These are phyloP conservation scores for Xerophyta viscosa DNA, from an alignment of 106 monocot species.

Conservation along the genomic window DNA sequence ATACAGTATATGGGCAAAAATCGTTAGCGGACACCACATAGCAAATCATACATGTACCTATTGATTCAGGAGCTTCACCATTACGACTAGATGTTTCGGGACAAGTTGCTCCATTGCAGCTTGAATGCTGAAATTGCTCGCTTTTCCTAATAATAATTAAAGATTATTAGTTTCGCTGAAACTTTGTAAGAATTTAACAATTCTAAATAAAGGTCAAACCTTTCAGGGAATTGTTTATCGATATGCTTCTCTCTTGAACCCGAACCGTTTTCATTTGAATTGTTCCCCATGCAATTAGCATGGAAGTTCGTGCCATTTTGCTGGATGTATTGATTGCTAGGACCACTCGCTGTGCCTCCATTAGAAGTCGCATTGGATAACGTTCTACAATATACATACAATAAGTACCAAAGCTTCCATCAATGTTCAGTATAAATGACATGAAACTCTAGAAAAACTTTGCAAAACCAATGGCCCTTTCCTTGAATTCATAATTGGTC, in stretches of 20 bases:
- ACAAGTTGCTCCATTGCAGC: no score
- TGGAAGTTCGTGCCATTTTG: conserved; percentile 16
- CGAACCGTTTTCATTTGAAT: conserved; percentile 5
- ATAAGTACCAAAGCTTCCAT: no score
- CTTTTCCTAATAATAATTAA: no score
- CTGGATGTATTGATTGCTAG: conserved; percentile 8
- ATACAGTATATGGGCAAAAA: conserved; percentile 7
- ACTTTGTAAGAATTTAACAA: conserved; percentile 9
- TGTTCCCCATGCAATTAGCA: conserved; percentile 9
- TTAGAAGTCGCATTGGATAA: conserved; percentile 15
- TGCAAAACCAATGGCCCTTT: neutral
- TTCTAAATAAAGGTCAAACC: no score
- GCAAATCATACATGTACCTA: no score
- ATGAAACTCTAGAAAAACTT: neutral
- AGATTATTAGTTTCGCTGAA: conserved; percentile 15
- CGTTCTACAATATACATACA: neutral
- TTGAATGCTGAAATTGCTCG: no score
- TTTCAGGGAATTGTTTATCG: no score
- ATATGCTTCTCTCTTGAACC: conserved; percentile 18
- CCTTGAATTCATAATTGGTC: no score
- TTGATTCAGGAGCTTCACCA: no score
- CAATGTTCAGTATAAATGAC: neutral
- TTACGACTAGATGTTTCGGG: no score
- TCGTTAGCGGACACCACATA: no score
- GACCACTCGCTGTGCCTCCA: conserved; percentile 5